These are phyloP conservation scores for Vickermania ingenoplastis DNA, from an alignment of 208 protist genomes.

Conservation along the genomic window DNA sequence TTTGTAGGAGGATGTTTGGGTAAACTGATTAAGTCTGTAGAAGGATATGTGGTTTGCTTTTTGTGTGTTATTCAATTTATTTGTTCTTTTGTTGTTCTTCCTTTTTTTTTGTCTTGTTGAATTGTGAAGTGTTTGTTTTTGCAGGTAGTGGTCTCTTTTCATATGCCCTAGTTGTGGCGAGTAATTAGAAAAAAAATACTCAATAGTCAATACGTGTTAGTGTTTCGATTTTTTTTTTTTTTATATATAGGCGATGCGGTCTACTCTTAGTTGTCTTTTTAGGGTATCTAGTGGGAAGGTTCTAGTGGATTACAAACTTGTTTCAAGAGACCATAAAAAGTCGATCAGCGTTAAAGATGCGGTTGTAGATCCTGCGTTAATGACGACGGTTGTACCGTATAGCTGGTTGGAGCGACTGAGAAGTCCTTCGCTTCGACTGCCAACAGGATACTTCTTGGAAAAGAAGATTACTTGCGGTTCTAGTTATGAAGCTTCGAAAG, in stretches of 20 bases:
- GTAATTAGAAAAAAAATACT: too few relatives aligned
- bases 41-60: too few relatives aligned
- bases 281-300: constrained; percentile 55
- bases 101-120: neutral
- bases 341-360: constrained; percentile 71
- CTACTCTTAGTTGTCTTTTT: constrained; percentile 23
- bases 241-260: constrained; percentile 23
- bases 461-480: neutral
- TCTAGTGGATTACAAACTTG: constrained; percentile 79
- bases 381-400: constrained; percentile 53
- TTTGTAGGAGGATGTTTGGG: too few relatives aligned
- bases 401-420: constrained; percentile 75
- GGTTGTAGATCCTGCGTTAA: constrained; percentile 56
- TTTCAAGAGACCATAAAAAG: constrained; percentile 66
- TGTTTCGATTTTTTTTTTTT: constrained; percentile 8
- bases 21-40: too few relatives aligned
- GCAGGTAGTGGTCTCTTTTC: neutral
- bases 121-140: neutral
- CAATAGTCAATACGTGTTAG: too few relatives aligned
- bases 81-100: constrained; percentile 8
- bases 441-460: constrained; percentile 66
- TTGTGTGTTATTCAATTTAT: constrained; percentile 12
- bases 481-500: neutral
- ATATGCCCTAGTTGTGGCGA: too few relatives aligned
- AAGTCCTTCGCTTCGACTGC: constrained; percentile 49